Base-by-base conservation (phyloP, 2,329 filamentous ascomycete species). In the Xylaria sp. region DNA sequence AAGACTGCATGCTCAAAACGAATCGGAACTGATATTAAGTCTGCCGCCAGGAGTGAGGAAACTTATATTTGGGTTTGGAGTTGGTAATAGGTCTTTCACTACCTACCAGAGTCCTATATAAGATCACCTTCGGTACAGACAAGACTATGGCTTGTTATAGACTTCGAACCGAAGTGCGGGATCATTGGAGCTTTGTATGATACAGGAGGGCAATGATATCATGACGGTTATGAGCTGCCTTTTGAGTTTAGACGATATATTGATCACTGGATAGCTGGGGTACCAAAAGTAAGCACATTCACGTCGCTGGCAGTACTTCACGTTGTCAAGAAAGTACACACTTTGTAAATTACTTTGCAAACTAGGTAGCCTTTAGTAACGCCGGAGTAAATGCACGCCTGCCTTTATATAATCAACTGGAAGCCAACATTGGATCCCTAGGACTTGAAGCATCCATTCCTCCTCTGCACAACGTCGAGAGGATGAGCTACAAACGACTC, bases 331-430 rank as follows among this genome's bases (percentile, higher is more conserved):
- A 31, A 54, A 44, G 28, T 59, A n/a, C 31, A 33, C 2, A 59
- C 38, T 44, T 64, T 10, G 23, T 59, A 42, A 65, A 59, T 63
- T 58, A 54, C 58, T 60, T 59, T 26, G 54, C 26, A 58, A 54
- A 15, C 15, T 26, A 23, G 23, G 2, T 23, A 28, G 36, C 62
- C 44, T 61, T 68, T 44, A 53, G 46, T 57, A 71, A 71, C 69
- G 64, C 69, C 69, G 6, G 28, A 49, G 48, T 68, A 59, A 66
- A 68, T 72, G 65, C 70, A 70, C 42, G 33, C 48, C 20, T 60
- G 31, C 20, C 61, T 36, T 63, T 71, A 59, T 71, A 61, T 71
- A 61, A 53, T 23, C 46, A 62, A 44, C 20, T 11, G 42, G 53
- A 60, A 63, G 36, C 36, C 60, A 54, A 33, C 15, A 33, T 40